Percentiles rank a stretch among this genome's conserved stretches.
phyloP scores from a whole-genome alignment of 148 eudicot genomes.

The Vaccinium myrtillus region DNA sequence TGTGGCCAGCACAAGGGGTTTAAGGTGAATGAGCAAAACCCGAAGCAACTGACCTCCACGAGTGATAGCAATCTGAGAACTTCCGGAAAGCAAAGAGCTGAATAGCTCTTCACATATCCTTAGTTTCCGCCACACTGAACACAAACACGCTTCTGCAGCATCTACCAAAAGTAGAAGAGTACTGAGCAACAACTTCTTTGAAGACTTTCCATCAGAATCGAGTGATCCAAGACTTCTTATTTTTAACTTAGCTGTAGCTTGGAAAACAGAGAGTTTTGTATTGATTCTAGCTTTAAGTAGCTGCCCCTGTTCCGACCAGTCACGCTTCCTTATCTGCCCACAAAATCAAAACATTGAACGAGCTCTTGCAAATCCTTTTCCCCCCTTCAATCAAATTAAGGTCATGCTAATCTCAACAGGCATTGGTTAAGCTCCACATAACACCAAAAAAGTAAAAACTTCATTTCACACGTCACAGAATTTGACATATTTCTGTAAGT shows the following conservation, averaged over 20 bases:
- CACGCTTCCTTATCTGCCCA: constrained; percentile 89
- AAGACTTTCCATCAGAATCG: constrained; percentile 69
- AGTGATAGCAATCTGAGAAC: constrained; percentile 68
- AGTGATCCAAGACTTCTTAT: constrained; percentile 58
- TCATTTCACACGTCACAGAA: background rate
- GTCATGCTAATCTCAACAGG: background rate
- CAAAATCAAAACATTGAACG: constrained; percentile 19
- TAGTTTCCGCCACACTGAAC: constrained; percentile 82
- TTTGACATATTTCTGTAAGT: background rate
- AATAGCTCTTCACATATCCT: constrained; percentile 89
- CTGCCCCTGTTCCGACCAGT: constrained; percentile 85
- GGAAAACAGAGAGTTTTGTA: constrained; percentile 69
- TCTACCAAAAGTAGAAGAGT: constrained; percentile 76
- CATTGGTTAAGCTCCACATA: background rate
- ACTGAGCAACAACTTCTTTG: constrained; percentile 70
- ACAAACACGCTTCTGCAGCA: constrained; percentile 85
- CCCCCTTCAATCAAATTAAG: background rate
- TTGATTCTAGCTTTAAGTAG: constrained; percentile 70
- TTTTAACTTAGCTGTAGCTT: constrained; percentile 65
- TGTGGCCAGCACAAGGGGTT: constrained; percentile 77
- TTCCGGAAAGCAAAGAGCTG: constrained; percentile 76
- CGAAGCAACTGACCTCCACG: constrained; percentile 89
- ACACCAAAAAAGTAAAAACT: background rate
- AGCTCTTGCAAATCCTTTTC: background rate
- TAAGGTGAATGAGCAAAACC: constrained; percentile 84